phyloP scores from a whole-genome alignment of 129 eudicot genomes.

The Centella asiatica region DNA sequence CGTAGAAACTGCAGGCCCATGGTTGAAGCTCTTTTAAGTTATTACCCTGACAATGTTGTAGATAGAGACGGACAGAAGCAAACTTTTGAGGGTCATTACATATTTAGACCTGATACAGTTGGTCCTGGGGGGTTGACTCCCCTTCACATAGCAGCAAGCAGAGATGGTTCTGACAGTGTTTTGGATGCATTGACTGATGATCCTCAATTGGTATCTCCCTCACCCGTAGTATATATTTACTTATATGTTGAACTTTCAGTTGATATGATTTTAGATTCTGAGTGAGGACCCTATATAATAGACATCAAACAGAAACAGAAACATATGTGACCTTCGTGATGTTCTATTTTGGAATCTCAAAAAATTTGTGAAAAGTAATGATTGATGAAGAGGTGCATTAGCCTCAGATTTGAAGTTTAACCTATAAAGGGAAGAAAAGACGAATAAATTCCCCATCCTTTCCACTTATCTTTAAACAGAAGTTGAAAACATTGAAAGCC shows the following conservation, averaged over 20 bases:
- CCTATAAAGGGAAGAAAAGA: too few relatives aligned
- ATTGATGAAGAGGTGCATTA: neutral
- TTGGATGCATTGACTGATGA: conserved; percentile 31
- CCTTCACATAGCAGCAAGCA: conserved; percentile 30
- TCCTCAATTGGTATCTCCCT: conserved; percentile 14
- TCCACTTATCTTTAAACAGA: too few relatives aligned
- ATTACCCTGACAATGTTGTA: neutral
- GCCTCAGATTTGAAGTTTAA: too few relatives aligned
- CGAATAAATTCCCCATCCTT: too few relatives aligned
- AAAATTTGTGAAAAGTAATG: neutral
- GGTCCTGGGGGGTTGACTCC: conserved; percentile 35
- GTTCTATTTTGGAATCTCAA: neutral
- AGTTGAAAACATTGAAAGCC: too few relatives aligned
- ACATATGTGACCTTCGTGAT: neutral
- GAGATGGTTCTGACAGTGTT: conserved; percentile 24
- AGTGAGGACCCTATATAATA: too few relatives aligned
- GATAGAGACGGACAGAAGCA: neutral
- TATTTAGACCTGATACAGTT: conserved; percentile 25
- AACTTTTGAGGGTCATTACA: conserved; percentile 7
- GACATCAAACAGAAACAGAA: neutral
- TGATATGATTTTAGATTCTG: neutral
- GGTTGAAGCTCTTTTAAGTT: conserved; percentile 22
- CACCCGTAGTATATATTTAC: neutral
- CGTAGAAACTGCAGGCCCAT: conserved; percentile 22
- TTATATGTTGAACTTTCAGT: neutral